Evolutionary conservation across 1,284 basidiomycete genomes (phyloP), one percentile per base, ranked within the genome.

Genomic region (Volvariella surrecta): DNA sequence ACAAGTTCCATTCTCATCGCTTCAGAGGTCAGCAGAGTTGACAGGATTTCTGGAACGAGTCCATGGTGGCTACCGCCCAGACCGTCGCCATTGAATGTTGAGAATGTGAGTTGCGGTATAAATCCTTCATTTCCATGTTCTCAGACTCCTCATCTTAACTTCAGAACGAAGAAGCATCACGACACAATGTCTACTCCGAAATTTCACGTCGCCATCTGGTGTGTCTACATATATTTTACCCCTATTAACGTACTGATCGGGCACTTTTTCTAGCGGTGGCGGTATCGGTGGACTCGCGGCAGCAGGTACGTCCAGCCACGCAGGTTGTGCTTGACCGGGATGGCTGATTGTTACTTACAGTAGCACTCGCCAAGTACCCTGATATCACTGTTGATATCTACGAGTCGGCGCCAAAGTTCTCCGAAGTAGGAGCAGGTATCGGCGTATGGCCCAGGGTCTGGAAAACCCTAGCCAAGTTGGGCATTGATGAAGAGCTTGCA

Each of bases 381-480:
- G 18, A 35, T 19, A 35, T 35, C 34, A 19, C 13, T 15, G 34
- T 35, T n/a, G 34, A 35, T 35, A 39, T 39, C 15, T 39, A 39
- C 17, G 38, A 39, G 10, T 4, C 38, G 7, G 38, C 38, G 6
- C 20, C 38, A 4, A 51, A 57, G 41, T 64, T 72, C 42, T 52
- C 59, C 13, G 64, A 65, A 50, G 54, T 68, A 30, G 70, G 71
- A 3, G 69, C 69, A 6, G 69, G 68, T 4, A 61, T 75, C 21
- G 68, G 64, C 1, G 50, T 75, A 10, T 71, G 64, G 57, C 64
- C 64, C 20, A 61, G 71, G 41, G 52, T 59, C 9, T 63, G 63
- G 68, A 56, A 62, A 51, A 56, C 68, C 30, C 48, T 74, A 17
- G 53, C 54, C 22, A 57, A 57, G 38, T 49, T 74, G 11, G 70